Evolutionary conservation across 768 basidiomycete genomes (phyloP).

Genomic region (Calocybe gangraenosa): DNA sequence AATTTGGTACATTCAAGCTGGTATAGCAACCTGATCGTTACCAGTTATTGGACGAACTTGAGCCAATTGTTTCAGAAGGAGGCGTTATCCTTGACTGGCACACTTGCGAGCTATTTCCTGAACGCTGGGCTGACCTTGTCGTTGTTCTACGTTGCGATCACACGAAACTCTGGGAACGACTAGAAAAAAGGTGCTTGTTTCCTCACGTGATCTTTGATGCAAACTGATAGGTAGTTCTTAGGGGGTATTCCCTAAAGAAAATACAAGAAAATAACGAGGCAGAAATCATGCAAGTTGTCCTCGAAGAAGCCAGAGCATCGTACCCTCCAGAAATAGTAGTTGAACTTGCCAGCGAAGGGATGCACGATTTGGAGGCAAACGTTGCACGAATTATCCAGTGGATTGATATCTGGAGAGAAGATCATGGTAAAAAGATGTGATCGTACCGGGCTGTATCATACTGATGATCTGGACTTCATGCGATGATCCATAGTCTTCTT

Average conservation of each 20-base stretch:
- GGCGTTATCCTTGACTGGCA: constrained; percentile 94
- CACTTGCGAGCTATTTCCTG: constrained; percentile 89
- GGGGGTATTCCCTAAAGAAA: constrained; percentile 85
- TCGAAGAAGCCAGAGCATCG: constrained; percentile 83
- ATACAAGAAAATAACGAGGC: constrained; percentile 98
- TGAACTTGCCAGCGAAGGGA: constrained; percentile 72
- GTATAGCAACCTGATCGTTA: background rate
- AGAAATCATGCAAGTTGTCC: constrained; percentile 93
- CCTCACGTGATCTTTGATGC: constrained; percentile 1
- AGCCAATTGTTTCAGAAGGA: constrained; percentile 62
- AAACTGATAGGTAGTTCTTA: constrained; percentile 27
- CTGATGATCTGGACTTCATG: background rate
- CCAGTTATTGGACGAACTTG: constrained; percentile 86
- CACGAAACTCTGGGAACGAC: constrained; percentile 78
- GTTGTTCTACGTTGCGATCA: constrained; percentile 91
- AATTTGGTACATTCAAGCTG: background rate
- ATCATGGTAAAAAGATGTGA: constrained; percentile 23
- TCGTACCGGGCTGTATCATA: constrained; percentile 1
- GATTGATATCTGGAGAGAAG: constrained; percentile 70
- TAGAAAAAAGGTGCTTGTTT: constrained; percentile 75
- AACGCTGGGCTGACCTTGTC: constrained; percentile 95
- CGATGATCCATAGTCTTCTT: constrained; percentile 17
- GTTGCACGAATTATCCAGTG: constrained; percentile 85
- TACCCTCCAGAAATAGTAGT: constrained; percentile 87
- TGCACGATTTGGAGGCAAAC: constrained; percentile 82